These are phyloP conservation scores for Pythium pyrilobum DNA, from an alignment of 352 stramenopile species.

Conservation along the genomic window DNA sequence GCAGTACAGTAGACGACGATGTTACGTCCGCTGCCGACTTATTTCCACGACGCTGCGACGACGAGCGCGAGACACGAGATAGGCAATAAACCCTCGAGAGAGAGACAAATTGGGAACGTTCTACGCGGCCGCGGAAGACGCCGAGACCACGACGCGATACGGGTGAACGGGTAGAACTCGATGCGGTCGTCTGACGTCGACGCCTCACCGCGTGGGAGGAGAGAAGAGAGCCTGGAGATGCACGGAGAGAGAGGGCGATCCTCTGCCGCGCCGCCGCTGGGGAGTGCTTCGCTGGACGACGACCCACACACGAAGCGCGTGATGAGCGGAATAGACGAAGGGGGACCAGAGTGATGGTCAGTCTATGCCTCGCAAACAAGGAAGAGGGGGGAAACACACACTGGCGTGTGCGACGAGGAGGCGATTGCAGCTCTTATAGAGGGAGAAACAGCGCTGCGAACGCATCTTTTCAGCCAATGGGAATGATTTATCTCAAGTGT, in stretches of 20 bases:
- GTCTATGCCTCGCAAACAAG: background rate
- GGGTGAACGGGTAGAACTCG: background rate
- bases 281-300: slow-evolving; percentile 22
- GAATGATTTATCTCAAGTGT: no score
- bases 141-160: slow-evolving; percentile 3
- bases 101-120: background rate
- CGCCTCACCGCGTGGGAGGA: no score
- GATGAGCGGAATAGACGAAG: slow-evolving; percentile 10
- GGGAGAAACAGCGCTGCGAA: background rate
- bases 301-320: background rate
- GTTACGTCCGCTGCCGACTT: no score
- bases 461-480: slow-evolving; percentile 9
- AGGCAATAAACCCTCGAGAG: no score
- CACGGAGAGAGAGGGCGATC: no score
- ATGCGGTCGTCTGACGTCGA: background rate
- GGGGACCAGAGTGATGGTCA: slow-evolving; percentile 16
- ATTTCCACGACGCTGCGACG: no score
- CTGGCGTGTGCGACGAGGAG: slow-evolving; percentile 14
- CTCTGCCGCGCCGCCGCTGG: no score
- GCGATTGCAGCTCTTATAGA: slow-evolving; percentile 17
- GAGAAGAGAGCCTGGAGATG: no score
- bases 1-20: no score
- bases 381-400: no score
- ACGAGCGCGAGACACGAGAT: background rate
- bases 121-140: background rate